Base-by-base conservation (phyloP, 345 rosid species). In the Boechera stricta region DNA sequence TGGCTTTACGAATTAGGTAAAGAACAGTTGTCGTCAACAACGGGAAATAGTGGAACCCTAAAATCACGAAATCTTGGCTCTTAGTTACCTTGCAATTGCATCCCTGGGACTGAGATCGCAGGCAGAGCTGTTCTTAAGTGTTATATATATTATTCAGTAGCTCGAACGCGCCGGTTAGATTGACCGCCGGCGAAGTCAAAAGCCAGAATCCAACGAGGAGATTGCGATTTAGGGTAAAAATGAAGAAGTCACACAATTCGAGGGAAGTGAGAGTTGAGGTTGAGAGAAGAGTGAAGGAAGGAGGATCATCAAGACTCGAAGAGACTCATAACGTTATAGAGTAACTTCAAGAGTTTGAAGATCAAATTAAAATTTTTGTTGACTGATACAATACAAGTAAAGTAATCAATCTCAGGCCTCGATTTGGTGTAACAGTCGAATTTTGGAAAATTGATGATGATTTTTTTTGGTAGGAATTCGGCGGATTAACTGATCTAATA, bases 71-170 rank as follows among this genome's bases (percentile, higher is more conserved):
- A 73, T 48, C 35, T 0, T 1, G 24, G 62, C 32, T 9, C 29
- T 33, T 16, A 16, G 16, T 16, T 65, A 65, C 78, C 42, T 66
- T 47, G 51, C 1, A 32, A 51, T 6, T 66, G 33, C 41, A 66
- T 75, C 65, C 29, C 72, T 18, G 15, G 64, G 26, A 74, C 57
- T n/a, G 41, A 65, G 48, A 74, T 56, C 41, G 56, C 49, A 45
- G 72, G 56, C 49, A 45, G 72, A 55, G 66, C 6, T 21, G 13
- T 28, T 44, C 29, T 33, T 10, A 53, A 33, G 16, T 32, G 63
- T 29, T 28, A 2, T 12, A 49, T 7, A 6, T 49, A 0, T 36
- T 42, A 5, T 42, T 10, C 49, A 36, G 6, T 39, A 21, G 71
- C 33, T 73, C 32, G 15, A 62, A 61, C 51, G 51, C 60, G 49